Evolutionary conservation across 352 stramenopile genomes (phyloP).

Genomic region (Globisporangium takayamanum): DNA sequence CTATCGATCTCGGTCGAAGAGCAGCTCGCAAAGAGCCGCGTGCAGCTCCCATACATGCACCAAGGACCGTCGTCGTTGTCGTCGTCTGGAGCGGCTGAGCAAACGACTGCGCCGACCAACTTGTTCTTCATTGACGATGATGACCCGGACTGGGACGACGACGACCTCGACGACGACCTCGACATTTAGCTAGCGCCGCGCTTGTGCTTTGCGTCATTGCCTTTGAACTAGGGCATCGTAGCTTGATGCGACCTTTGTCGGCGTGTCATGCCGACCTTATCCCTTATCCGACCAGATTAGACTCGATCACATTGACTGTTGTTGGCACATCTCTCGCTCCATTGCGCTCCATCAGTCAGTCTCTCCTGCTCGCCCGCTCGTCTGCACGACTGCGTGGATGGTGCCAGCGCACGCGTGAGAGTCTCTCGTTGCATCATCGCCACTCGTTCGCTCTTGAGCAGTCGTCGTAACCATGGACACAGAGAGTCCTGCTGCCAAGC

Average conservation of each 20-base stretch:
- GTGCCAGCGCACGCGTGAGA: too few species aligned
- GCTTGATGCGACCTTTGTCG: too few species aligned
- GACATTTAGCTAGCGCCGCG: constrained; percentile 23
- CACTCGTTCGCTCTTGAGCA: not conserved
- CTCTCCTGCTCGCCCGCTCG: too few species aligned
- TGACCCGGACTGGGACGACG: constrained; percentile 68
- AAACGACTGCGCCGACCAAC: constrained; percentile 15
- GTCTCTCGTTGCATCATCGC: not conserved
- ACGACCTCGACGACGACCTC: constrained; percentile 53
- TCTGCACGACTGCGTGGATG: too few species aligned
- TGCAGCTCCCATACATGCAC: constrained; percentile 72
- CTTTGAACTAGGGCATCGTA: too few species aligned
- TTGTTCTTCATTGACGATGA: constrained; percentile 79
- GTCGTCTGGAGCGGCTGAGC: not conserved
- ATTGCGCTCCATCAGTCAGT: too few species aligned
- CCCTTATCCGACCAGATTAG: not conserved
- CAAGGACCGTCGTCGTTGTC: constrained; percentile 17
- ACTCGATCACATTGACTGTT: not conserved
- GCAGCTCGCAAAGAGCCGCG: constrained; percentile 47
- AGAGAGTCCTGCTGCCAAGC: not conserved
- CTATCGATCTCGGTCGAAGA: constrained; percentile 55
- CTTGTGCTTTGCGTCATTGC: too few species aligned
- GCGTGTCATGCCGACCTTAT: too few species aligned
- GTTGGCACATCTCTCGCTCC: too few species aligned
- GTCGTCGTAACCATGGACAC: too few species aligned